These are phyloP conservation scores for Wickerhamiella australiensis DNA, from an alignment of 805 yeast species.

Conservation along the genomic window DNA sequence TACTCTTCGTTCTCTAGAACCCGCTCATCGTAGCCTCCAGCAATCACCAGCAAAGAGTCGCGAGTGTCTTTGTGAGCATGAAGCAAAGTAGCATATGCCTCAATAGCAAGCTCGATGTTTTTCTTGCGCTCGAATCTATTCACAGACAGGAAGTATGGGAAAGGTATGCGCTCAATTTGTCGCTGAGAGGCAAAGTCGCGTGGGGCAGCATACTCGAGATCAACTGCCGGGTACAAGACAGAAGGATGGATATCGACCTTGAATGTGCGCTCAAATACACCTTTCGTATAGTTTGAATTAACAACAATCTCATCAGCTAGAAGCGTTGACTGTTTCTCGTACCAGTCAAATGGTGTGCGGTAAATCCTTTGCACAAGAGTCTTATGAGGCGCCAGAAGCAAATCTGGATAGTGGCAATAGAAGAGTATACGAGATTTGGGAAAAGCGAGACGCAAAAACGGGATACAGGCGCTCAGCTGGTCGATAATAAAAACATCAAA, in stretches of 20 bases:
- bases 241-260: conserved; percentile 31
- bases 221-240: conserved; percentile 73
- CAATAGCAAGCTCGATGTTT: conserved; percentile 64
- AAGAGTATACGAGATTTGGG: conserved; percentile 47
- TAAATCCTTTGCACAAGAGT: conserved; percentile 49
- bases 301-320: conserved; percentile 73
- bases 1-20: conserved; percentile 67
- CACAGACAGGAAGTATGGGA: conserved; percentile 50
- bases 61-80: conserved; percentile 27
- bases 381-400: conserved; percentile 51
- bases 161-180: conserved; percentile 11
- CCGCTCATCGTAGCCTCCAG: conserved; percentile 84
- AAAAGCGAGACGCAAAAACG: conserved; percentile 39
- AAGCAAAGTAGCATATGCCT: conserved; percentile 43
- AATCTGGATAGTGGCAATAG: conserved; percentile 96
- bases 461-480: conserved; percentile 76
- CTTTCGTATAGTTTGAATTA: conserved; percentile 72
- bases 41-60: conserved; percentile 42
- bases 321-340: conserved; percentile 71
- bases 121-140: conserved; percentile 86
- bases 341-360: conserved; percentile 68
- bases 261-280: conserved; percentile 58
- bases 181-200: conserved; percentile 7
- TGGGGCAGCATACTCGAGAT: conserved; percentile 21
- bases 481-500: conserved; percentile 76